phyloP scores from a whole-genome alignment of 352 stramenopile genomes.

The Phytopythium vexans region DNA sequence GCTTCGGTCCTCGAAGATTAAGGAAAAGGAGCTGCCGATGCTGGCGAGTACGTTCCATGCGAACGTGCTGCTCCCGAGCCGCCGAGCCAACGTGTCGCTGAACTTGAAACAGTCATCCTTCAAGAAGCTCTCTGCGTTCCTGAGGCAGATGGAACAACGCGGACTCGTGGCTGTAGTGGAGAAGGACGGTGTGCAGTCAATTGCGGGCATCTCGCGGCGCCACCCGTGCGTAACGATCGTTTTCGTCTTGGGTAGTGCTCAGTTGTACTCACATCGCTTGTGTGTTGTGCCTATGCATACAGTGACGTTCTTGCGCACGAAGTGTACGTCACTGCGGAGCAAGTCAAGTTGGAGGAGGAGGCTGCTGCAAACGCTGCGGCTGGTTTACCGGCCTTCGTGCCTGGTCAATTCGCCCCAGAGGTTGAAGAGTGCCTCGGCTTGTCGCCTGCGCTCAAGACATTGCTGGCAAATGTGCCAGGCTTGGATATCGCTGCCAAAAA shows the following conservation, averaged over 20 bases:
- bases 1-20: constrained; percentile 43
- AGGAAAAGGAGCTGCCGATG: constrained; percentile 79
- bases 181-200: constrained; percentile 77
- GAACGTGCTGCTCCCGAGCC: constrained; percentile 57
- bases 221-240: constrained; percentile 59
- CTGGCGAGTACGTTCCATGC: constrained; percentile 75
- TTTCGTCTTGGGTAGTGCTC: not conserved
- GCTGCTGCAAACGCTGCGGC: constrained; percentile 31
- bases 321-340: constrained; percentile 50
- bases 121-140: constrained; percentile 79
- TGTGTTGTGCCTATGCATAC: constrained; percentile 3
- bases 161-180: constrained; percentile 56
- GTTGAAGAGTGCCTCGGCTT: constrained; percentile 68
- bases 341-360: constrained; percentile 46
- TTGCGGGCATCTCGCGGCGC: constrained; percentile 54
- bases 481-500: constrained; percentile 34
- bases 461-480: constrained; percentile 29
- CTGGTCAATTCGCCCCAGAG: constrained; percentile 60
- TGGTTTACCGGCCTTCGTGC: constrained; percentile 36
- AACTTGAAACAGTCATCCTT: constrained; percentile 79
- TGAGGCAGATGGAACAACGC: constrained; percentile 58
- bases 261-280: constrained; percentile 4
- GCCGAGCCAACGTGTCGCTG: constrained; percentile 46
- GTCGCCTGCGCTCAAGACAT: constrained; percentile 46
- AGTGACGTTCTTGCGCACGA: constrained; percentile 61